Conservation (phyloP, 1,139 yeast genomes). For the Taphrina sp. region DNA sequence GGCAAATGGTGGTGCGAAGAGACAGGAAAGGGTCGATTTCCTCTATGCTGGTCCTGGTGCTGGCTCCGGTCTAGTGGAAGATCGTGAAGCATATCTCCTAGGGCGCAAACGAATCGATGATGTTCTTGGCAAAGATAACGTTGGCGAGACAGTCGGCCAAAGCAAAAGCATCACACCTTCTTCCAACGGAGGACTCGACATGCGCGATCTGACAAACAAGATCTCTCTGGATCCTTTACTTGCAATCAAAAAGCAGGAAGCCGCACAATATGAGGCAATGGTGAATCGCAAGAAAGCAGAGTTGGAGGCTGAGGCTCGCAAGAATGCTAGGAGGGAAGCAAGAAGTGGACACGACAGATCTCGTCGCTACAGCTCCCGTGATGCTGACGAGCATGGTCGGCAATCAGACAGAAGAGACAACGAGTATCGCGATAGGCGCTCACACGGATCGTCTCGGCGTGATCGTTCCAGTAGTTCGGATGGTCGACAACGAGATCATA, state of each 20-base stretch:
- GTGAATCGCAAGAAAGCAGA: slow-evolving; percentile 35
- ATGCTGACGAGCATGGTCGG: neutral
- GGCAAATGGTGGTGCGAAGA: slow-evolving; percentile 49
- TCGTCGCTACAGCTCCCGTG: neutral
- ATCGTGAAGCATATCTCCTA: slow-evolving; percentile 51
- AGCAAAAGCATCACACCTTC: slow-evolving; percentile 37
- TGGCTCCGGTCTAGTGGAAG: slow-evolving; percentile 41
- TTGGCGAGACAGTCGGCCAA: slow-evolving; percentile 38
- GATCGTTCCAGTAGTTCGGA: neutral
- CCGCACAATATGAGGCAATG: slow-evolving; percentile 40
- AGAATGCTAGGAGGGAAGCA: slow-evolving; percentile 16
- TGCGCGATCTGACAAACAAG: slow-evolving; percentile 41
- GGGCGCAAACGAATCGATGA: slow-evolving; percentile 54
- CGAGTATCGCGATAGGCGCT: neutral
- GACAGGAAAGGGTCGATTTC: slow-evolving; percentile 67
- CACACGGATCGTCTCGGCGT: neutral
- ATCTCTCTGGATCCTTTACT: slow-evolving; percentile 58
- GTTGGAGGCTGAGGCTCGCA: slow-evolving; percentile 34
- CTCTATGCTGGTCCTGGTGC: slow-evolving; percentile 63
- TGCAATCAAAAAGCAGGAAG: slow-evolving; percentile 50
- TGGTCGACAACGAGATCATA: neutral
- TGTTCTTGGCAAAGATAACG: slow-evolving; percentile 38
- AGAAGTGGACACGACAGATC: slow-evolving; percentile 1
- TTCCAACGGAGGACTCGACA: slow-evolving; percentile 35
- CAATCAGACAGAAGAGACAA: neutral